Conservation (phyloP, 805 yeast genomes). For the Myxozyma kluyveri region DNA sequence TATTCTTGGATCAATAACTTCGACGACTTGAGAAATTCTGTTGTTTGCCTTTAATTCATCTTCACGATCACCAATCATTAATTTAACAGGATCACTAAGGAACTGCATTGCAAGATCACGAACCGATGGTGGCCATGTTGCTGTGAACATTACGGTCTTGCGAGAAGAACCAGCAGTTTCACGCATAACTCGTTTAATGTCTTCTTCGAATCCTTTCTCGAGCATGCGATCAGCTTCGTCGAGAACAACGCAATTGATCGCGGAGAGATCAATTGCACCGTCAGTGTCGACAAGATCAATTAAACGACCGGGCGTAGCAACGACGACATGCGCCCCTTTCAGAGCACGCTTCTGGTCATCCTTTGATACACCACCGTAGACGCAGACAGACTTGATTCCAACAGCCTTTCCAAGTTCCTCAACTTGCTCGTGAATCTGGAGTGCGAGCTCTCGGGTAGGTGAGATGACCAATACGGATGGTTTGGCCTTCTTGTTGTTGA, state of each 20-base stretch:
- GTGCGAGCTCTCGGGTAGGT: slow-evolving; percentile 96
- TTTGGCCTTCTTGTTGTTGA: slow-evolving; percentile 38
- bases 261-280: slow-evolving; percentile 68
- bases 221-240: slow-evolving; percentile 99
- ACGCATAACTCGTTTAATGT: slow-evolving; percentile 78
- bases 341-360: slow-evolving; percentile 79
- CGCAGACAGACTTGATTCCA: slow-evolving; percentile 70
- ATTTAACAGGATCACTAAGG: slow-evolving; percentile 79
- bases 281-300: slow-evolving; percentile 79
- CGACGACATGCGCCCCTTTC: slow-evolving; percentile 65
- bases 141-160: slow-evolving; percentile 97
- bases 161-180: slow-evolving; percentile 52
- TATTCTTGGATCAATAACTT: slow-evolving; percentile 76
- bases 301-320: slow-evolving; percentile 98
- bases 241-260: slow-evolving; percentile 74
- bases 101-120: slow-evolving; percentile 84
- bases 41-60: slow-evolving; percentile 94
- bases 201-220: slow-evolving; percentile 97
- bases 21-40: slow-evolving; percentile 89
- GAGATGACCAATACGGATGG: slow-evolving; percentile 80
- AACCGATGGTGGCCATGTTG: slow-evolving; percentile 99
- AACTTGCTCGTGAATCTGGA: slow-evolving; percentile 86
- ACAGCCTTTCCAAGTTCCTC: slow-evolving; percentile 56
- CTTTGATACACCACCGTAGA: slow-evolving; percentile 97
- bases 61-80: slow-evolving; percentile 80